Base-by-base conservation (phyloP, 176 grass and related monocot species). In the Carex kokanica region DNA sequence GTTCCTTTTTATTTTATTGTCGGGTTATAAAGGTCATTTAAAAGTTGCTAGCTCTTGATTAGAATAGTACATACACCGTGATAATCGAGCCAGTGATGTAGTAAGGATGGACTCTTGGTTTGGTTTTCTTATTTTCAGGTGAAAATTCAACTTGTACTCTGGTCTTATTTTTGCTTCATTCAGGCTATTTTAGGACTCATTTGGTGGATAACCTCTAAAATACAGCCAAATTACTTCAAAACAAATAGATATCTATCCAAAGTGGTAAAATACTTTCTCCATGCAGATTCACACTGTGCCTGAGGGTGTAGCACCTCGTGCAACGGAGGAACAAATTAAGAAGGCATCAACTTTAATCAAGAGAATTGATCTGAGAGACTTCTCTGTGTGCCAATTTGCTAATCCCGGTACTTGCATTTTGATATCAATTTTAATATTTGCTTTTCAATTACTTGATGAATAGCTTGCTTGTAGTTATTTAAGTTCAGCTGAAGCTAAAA, bases 291-390 rank as follows among this genome's bases (percentile, higher is more conserved):
- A 98, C 61, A 59, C 81, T 54, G 89, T 64, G 56, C 63, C 29
- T 89, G 92, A 83, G 68, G 88, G 72, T 72, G 78, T 78, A 45
- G 92, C 86, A 78, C 87, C 91, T 21, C 87, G 82, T 86, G 95
- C 90, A 51, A 91, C 90, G 60, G 88, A 90, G 85, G 95, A 98
- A 73, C 90, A 98, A 87, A 91, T 93, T 64, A 91, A 88, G 84
- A 94, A 88, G 84, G 89, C 90, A 66, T 93, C 89, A 16, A 84
- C 86, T 84, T 80, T 95, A 43, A 90, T 93, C 21, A 95, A 84
- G 81, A 89, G 89, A 43, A 90, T 95, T 80, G 90, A 98, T 89
- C 84, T 98, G 68, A 93, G 88, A 89, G 75, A 90, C 74, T 98
- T 93, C 63, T 93, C 90, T 52, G 84, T 91, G 70, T 70, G 34